Conservation (phyloP, 192 early-diverging fungal species). For the Coemansia furcata region DNA sequence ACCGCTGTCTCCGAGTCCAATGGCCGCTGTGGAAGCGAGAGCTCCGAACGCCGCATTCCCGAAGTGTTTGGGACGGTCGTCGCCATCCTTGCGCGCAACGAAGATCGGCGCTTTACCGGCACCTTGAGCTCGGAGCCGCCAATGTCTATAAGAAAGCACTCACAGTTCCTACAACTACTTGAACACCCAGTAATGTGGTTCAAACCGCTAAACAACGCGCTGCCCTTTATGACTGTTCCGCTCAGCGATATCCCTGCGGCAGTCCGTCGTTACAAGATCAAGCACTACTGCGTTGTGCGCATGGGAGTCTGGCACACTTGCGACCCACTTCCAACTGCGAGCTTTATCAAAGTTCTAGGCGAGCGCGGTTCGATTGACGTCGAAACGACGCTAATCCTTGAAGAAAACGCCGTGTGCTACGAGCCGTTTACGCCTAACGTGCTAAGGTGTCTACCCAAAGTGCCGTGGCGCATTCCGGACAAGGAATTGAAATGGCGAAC, state of each 20-base stretch:
- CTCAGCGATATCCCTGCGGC: background rate
- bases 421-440: constrained; percentile 74
- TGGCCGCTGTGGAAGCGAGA: background rate
- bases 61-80: constrained; percentile 34
- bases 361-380: constrained; percentile 70
- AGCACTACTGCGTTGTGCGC: constrained; percentile 16
- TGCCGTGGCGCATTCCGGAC: constrained; percentile 77
- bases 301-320: constrained; percentile 18
- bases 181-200: constrained; percentile 19
- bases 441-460: constrained; percentile 67
- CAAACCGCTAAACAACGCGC: constrained; percentile 12
- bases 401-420: constrained; percentile 74
- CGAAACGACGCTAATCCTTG: constrained; percentile 80
- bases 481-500: constrained; percentile 65
- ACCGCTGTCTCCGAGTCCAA: background rate
- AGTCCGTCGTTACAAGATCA: background rate
- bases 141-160: background rate
- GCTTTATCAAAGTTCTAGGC: constrained; percentile 59
- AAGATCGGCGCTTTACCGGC: constrained; percentile 29
- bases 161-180: constrained; percentile 3
- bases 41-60: background rate
- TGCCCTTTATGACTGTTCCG: constrained; percentile 34
- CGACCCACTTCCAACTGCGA: constrained; percentile 18
- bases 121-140: constrained; percentile 11
- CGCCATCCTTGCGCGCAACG: constrained; percentile 26